Conservation (phyloP, 1,284 basidiomycete genomes). For the Austropuccinia psidii region DNA sequence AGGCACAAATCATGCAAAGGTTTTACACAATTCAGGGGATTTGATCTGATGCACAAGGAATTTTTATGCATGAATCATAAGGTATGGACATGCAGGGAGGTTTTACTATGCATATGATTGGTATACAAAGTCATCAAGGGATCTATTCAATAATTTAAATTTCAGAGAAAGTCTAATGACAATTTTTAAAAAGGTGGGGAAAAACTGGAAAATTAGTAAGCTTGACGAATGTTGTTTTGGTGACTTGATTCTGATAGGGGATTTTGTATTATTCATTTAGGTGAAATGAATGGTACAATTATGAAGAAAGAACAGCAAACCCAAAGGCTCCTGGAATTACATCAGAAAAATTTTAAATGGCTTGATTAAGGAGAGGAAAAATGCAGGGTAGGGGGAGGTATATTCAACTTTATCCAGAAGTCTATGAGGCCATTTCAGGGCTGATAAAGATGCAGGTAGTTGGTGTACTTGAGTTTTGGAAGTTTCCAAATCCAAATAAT, state of each 20-base stretch:
- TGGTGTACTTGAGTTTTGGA: not conserved
- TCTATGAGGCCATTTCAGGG: not conserved
- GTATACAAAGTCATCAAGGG: not conserved
- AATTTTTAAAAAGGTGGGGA: not conserved
- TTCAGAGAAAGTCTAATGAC: not conserved
- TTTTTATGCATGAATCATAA: not conserved
- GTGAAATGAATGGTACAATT: not conserved
- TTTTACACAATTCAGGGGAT: constrained; percentile 3
- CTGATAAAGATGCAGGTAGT: not conserved
- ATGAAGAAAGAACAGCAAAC: too few species aligned
- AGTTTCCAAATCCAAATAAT: not conserved
- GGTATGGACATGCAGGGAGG: not conserved
- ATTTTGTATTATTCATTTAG: too few species aligned
- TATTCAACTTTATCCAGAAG: not conserved
- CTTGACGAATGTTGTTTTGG: too few species aligned
- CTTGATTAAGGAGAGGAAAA: not conserved
- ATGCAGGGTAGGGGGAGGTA: not conserved
- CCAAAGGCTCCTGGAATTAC: not conserved
- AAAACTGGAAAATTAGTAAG: constrained; percentile 8
- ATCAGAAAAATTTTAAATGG: not conserved
- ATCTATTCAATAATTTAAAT: not conserved
- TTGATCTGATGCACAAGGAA: not conserved
- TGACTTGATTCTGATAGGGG: too few species aligned
- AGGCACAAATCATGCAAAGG: not conserved
- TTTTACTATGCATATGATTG: not conserved